phyloP scores from a whole-genome alignment of 495 filamentous ascomycete genomes.

The Talaromyces thailandensis region DNA sequence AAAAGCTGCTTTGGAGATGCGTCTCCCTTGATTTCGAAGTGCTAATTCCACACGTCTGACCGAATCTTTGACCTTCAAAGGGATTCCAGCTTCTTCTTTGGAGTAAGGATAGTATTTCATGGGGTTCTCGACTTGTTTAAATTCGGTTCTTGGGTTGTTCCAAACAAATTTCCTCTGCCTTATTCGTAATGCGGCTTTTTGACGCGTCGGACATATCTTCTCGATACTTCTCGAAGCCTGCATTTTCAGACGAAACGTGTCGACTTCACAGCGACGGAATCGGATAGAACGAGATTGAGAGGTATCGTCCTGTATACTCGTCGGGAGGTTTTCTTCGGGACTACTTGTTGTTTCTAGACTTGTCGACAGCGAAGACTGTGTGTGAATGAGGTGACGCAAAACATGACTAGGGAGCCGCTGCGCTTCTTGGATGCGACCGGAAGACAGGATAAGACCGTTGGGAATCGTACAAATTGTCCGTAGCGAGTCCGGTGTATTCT shows the following conservation, averaged over 20 bases:
- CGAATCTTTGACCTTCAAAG: conserved; percentile 1
- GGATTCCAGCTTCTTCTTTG: not conserved
- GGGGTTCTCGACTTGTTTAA: not conserved
- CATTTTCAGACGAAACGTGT: not conserved
- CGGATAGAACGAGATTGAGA: not conserved
- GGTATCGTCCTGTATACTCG: not conserved
- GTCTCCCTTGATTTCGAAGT: conserved; percentile 12
- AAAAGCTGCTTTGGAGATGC: conserved; percentile 12
- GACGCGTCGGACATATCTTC: not conserved
- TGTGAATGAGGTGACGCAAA: not conserved
- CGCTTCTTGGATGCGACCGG: not conserved
- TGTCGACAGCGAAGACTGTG: not conserved
- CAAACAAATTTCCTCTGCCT: not conserved
- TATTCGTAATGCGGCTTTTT: not conserved
- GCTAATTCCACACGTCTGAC: conserved; percentile 11
- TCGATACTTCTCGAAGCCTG: not conserved
- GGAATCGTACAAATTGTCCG: not conserved
- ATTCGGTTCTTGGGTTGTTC: not conserved
- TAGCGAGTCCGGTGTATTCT: not conserved
- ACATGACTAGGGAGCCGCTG: not conserved
- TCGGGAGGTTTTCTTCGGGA: not conserved
- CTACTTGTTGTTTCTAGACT: not conserved
- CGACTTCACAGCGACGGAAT: not conserved
- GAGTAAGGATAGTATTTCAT: not conserved
- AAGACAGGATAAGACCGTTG: not conserved